Base-by-base conservation (phyloP, 257 asterid genomes). In the Nicotiana knightiana region DNA sequence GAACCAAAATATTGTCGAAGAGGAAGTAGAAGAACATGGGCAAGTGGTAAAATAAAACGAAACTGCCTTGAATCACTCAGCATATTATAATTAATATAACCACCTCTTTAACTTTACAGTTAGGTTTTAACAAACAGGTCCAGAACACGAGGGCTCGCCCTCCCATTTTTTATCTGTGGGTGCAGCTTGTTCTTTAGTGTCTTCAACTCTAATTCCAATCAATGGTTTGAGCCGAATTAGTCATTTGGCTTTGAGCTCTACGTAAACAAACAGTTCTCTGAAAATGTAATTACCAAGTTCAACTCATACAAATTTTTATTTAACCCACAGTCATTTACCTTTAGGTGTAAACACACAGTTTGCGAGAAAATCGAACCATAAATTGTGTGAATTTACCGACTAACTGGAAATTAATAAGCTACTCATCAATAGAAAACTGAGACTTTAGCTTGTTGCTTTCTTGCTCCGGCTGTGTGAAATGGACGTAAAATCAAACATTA, bases 131-230 rank as follows among this genome's bases (percentile, higher is more conserved):
- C 81, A 78, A 81, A 86, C 82, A 80, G 80, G 33, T 81, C 81
- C 83, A 82, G 81, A 90, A 87, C 93, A 91, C 92, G 87, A 91
- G 94, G 87, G 85, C 93, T 90, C 82, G 88, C 54, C 85, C 88
- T 81, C 83, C 91, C 67, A 79, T 21, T 65, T 21, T 24, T 35
- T 26, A 76, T 43, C 81, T 78, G 61, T 81, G 70, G 78, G 78
- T 80, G 35, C 65, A 75, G 32, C 83, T 85, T 59, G 88, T 37
- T 68, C 54, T 55, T 32, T 81, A 21, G 81, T 43, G 48, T 73
- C 26, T 48, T 51, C 37, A 26, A 26, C 35, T 21, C 21, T 43
- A 39, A 70, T 4, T 43, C 24, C 43, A 9, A 9, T 0, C 2
- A 70, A 8, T 3, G 6, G 12, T 43, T 70, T 43, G 33, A 39